phyloP scores from a whole-genome alignment of 2,329 filamentous ascomycete genomes.

The Colletotrichum musae region DNA sequence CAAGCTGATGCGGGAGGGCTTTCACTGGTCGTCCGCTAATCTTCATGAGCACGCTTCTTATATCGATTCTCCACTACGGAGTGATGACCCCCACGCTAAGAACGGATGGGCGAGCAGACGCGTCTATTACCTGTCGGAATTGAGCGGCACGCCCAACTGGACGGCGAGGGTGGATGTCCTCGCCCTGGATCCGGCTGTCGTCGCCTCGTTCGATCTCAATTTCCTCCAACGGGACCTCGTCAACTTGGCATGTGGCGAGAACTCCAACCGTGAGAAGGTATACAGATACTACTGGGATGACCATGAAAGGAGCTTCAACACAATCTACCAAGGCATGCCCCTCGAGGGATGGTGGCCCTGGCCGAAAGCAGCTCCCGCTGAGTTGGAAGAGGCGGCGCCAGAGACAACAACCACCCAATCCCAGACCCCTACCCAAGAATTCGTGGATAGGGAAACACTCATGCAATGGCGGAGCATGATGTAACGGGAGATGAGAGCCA shows the following conservation, averaged over 20 bases:
- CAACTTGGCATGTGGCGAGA: background rate
- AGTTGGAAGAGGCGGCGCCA: background rate
- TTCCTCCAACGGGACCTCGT: background rate
- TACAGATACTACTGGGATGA: background rate
- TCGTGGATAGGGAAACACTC: too few species aligned
- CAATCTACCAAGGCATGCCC: slow-evolving; percentile 19
- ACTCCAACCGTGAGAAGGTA: background rate
- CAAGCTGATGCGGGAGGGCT: background rate
- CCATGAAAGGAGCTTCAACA: background rate
- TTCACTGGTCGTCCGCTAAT: background rate
- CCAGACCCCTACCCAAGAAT: too few species aligned
- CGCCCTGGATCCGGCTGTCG: background rate
- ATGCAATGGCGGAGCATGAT: too few species aligned
- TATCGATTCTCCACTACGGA: background rate
- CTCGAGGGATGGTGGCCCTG: slow-evolving; percentile 38
- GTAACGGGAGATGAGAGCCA: too few species aligned
- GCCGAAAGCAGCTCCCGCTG: slow-evolving; percentile 2
- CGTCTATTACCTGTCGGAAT: background rate
- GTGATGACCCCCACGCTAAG: background rate
- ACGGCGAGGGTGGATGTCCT: background rate
- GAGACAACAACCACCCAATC: background rate
- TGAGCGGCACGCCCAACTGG: background rate
- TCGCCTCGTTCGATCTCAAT: background rate
- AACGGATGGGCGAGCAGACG: background rate
- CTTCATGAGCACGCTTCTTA: background rate